Evolutionary conservation across 306 rosid species (phyloP).

Genomic region (Biancaea sappan): DNA sequence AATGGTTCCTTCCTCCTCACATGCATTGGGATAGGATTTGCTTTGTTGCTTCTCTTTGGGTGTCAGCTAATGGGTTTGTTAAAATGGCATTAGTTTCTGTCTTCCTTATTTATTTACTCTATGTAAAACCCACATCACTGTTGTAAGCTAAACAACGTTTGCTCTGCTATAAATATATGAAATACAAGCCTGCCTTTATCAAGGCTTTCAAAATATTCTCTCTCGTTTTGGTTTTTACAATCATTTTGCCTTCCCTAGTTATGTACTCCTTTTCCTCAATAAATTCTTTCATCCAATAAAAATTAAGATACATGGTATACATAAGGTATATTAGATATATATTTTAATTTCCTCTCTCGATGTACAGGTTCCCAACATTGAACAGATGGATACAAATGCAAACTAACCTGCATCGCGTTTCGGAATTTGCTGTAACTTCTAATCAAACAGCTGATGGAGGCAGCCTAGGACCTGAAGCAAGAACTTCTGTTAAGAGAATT

Average conservation of each 20-base stretch:
- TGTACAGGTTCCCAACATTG: slow-evolving; percentile 87
- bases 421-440: slow-evolving; percentile 84
- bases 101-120: neutral
- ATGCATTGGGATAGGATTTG: too few relatives aligned
- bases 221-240: neutral
- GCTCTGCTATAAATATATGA: neutral
- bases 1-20: too few relatives aligned
- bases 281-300: slow-evolving; percentile 5
- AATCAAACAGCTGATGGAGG: slow-evolving; percentile 61
- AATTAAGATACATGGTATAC: slow-evolving; percentile 4
- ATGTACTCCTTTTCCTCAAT: slow-evolving; percentile 17
- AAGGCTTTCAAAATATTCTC: neutral
- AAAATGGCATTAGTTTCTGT: neutral
- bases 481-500: slow-evolving; percentile 82
- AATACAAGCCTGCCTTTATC: neutral
- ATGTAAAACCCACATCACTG: neutral
- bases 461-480: slow-evolving; percentile 49
- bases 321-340: slow-evolving; percentile 18
- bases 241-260: neutral
- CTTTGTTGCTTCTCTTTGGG: neutral
- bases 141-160: neutral
- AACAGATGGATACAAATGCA: slow-evolving; percentile 99
- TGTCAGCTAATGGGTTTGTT: neutral
- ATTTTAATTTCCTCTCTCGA: slow-evolving; percentile 34
- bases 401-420: slow-evolving; percentile 96